Evolutionary conservation across 2,329 filamentous ascomycete species (phyloP).

Genomic region (Myriosclerotinia curreyana): DNA sequence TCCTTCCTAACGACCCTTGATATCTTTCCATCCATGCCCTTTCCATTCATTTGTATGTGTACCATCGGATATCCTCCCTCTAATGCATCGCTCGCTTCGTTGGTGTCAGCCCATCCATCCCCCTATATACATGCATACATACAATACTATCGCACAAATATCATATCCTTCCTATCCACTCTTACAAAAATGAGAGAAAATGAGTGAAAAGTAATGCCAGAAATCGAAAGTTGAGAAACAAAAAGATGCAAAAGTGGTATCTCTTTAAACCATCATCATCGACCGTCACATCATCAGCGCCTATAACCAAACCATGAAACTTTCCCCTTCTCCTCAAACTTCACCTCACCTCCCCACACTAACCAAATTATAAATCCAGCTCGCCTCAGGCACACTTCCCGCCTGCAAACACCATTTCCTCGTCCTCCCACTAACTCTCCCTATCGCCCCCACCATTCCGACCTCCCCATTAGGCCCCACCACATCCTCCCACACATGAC

Average conservation of each 20-base stretch:
- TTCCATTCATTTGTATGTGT: constrained; percentile 14
- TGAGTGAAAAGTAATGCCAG: not conserved
- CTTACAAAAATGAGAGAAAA: constrained; percentile 1
- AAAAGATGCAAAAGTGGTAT: constrained; percentile 9
- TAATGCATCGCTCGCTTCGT: constrained; percentile 13
- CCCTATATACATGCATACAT: constrained; percentile 14
- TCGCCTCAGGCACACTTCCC: constrained; percentile 30
- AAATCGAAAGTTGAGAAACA: not conserved
- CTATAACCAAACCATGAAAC: not conserved
- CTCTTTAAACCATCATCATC: not conserved
- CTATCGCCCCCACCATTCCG: constrained; percentile 30
- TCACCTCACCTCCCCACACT: constrained; percentile 21
- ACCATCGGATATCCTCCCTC: not conserved
- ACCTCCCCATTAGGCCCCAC: constrained; percentile 33
- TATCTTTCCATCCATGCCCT: constrained; percentile 6
- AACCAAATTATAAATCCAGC: constrained; percentile 35
- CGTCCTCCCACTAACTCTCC: constrained; percentile 33
- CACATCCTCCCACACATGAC: constrained; percentile 36
- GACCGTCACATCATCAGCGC: not conserved
- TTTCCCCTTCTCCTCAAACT: not conserved
- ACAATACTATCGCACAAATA: constrained; percentile 3
- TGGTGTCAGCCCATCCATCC: not conserved
- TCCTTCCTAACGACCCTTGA: not conserved
- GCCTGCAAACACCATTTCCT: constrained; percentile 36
- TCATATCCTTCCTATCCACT: not conserved